Base-by-base conservation (phyloP, 257 asterid genomes). In the Solanum peruvianum region DNA sequence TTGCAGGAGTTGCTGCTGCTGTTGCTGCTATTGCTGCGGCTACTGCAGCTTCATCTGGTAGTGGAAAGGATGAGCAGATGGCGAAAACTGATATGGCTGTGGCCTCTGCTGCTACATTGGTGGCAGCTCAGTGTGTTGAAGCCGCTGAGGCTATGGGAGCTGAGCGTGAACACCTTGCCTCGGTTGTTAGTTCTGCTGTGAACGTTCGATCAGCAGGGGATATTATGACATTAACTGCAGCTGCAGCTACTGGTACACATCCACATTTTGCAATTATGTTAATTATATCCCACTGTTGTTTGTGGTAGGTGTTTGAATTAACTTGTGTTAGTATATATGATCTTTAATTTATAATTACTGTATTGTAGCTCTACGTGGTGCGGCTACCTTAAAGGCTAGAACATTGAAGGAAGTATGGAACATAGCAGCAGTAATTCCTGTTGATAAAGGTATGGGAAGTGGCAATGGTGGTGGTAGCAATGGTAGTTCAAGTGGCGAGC, bases 141-240 rank as follows among this genome's bases (percentile, higher is more conserved):
- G 98, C 98, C 15, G 99, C 99, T 0, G 99, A 97, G 88, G 92
- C 96, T 3, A 91, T 97, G 99, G 99, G 99, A 47, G 99, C 99
- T 1, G 99, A 97, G 83, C 97, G 99, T 0, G 98, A 97, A 2
- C 96, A 93, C 83, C 88, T 97, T 66, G 98, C 98, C 6, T 91
- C 98, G 0, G 98, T 96, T 0, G 99, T 96, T 83, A 94, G 99
- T 87, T 97, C 99, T 0, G 99, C 99, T 20, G 99, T 97, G 52
- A 97, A 96, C 76, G 98, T 95, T 45, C 93, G 98, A 2, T 95
- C 99, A 4, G 96, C 99, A 0, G 98, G 99, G 62, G 99, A 97
- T 87, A 96, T 97, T 83, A 93, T 97, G 99, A 97, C 99, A 75
- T 89, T 97, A 45, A 97, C 99, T 0, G 99, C 99, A 3, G 99